These are phyloP conservation scores for Saturnispora diversa DNA, from an alignment of 805 yeast species.

Conservation along the genomic window DNA sequence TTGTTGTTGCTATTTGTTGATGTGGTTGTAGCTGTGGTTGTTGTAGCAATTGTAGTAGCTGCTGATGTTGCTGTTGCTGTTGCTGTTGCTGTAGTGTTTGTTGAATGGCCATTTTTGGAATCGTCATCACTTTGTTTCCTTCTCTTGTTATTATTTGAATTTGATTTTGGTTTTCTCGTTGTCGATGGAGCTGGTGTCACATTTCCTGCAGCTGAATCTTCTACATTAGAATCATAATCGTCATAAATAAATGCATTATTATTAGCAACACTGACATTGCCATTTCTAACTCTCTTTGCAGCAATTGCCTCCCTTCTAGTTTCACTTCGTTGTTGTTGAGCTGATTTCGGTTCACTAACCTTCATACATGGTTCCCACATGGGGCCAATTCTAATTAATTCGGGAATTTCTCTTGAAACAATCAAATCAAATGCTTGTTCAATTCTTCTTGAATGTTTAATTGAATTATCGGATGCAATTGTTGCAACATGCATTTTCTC, in stretches of 20 bases:
- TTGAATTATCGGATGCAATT: conserved; percentile 72
- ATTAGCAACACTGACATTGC: conserved; percentile 22
- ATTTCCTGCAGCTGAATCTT: no score
- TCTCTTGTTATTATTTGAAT: background rate
- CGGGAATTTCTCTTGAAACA: conserved; percentile 73
- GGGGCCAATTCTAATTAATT: conserved; percentile 66
- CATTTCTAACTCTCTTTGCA: conserved; percentile 57
- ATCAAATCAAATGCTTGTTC: conserved; percentile 76
- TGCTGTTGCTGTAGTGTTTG: background rate
- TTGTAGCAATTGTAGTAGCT: conserved; percentile 1
- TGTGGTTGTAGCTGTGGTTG: conserved; percentile 3
- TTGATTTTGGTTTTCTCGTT: background rate
- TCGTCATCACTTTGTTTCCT: background rate
- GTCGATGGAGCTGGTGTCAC: conserved; percentile 8
- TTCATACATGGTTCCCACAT: conserved; percentile 88
- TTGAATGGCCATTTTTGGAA: conserved; percentile 3
- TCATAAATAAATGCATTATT: conserved; percentile 19
- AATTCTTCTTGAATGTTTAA: conserved; percentile 60
- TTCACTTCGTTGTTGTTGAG: conserved; percentile 74
- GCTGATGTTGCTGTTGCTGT: background rate
- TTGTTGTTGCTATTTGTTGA: conserved; percentile 7
- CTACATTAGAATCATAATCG: conserved; percentile 14
- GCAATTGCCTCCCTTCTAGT: conserved; percentile 85
- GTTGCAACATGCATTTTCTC: conserved; percentile 97
- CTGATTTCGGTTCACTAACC: conserved; percentile 47